phyloP scores from a whole-genome alignment of 225 moss, liverwort and hornwort species.

The Rhytidiadelphus loreus region DNA sequence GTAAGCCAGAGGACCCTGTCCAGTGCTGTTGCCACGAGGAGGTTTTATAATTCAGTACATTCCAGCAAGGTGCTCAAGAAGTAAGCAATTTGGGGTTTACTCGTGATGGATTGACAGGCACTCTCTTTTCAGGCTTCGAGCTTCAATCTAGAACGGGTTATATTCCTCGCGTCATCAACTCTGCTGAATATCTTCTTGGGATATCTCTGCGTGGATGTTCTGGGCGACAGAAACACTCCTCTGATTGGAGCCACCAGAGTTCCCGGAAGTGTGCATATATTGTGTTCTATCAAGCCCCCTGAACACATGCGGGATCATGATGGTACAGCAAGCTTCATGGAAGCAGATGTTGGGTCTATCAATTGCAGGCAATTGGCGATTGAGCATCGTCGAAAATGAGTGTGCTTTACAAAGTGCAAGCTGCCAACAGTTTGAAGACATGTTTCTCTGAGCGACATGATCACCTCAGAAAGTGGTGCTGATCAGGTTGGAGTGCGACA shows the following conservation, averaged over 20 bases:
- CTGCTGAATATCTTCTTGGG: constrained; percentile 1
- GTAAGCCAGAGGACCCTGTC: not conserved
- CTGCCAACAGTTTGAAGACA: constrained; percentile 5
- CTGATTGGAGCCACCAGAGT: constrained; percentile 8
- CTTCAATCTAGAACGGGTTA: not conserved
- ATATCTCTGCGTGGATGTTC: not conserved
- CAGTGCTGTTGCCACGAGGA: constrained; percentile 20
- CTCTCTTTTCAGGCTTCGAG: not conserved
- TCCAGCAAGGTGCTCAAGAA: constrained; percentile 10
- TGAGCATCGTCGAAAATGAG: not conserved
- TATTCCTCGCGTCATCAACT: not conserved
- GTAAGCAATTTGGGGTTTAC: constrained; percentile 3
- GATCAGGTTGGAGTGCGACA: not conserved
- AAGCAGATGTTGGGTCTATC: constrained; percentile 4
- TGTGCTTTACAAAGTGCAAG: not conserved
- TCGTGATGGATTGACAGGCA: constrained; percentile 5
- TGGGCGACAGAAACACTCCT: not conserved
- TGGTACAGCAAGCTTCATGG: not conserved
- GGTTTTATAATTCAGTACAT: not conserved
- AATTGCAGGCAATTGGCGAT: constrained; percentile 1
- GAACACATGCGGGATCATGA: not conserved
- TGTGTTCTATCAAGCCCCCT: not conserved
- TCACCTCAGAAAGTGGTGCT: not conserved
- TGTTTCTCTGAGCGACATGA: not conserved
- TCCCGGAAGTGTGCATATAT: constrained; percentile 22